A percentile compares a stretch with the other conserved stretches of the same genome.
phyloP scores from a whole-genome alignment of 2,329 filamentous ascomycete genomes.

The Cytospora chrysosperma region DNA sequence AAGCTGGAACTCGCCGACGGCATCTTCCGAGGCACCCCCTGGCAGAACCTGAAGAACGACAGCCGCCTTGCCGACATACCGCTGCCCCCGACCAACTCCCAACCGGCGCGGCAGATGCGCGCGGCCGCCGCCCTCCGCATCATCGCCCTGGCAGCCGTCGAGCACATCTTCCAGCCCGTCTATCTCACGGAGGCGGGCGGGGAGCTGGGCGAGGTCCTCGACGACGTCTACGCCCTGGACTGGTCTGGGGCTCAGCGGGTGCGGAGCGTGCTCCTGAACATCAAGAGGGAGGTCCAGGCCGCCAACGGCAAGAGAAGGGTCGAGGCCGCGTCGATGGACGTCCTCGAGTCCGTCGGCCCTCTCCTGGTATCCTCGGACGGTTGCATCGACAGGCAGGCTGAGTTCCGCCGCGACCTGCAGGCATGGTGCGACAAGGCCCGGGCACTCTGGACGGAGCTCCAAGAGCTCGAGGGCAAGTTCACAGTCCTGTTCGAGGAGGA shows the following conservation, averaged over 20 bases:
- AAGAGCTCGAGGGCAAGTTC: not conserved
- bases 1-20: not conserved
- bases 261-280: not conserved
- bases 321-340: not conserved
- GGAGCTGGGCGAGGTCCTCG: not conserved
- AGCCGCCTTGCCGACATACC: not conserved
- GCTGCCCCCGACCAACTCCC: not conserved
- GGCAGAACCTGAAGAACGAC: not conserved
- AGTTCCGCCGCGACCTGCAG: not conserved
- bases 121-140: not conserved
- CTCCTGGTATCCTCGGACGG: not conserved
- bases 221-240: not conserved
- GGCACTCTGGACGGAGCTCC: not conserved
- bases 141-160: not conserved
- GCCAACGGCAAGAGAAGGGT: not conserved
- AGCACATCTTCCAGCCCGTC: slow-evolving; percentile 1
- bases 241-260: not conserved
- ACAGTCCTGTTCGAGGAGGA: not conserved
- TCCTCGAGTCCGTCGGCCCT: not conserved
- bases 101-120: not conserved
- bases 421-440: not conserved
- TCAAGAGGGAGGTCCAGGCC: not conserved
- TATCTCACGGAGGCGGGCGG: not conserved
- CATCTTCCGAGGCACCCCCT: not conserved
- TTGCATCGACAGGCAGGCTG: not conserved